Conservation (phyloP, 345 rosid species). For the Arabidopsis suecica region DNA sequence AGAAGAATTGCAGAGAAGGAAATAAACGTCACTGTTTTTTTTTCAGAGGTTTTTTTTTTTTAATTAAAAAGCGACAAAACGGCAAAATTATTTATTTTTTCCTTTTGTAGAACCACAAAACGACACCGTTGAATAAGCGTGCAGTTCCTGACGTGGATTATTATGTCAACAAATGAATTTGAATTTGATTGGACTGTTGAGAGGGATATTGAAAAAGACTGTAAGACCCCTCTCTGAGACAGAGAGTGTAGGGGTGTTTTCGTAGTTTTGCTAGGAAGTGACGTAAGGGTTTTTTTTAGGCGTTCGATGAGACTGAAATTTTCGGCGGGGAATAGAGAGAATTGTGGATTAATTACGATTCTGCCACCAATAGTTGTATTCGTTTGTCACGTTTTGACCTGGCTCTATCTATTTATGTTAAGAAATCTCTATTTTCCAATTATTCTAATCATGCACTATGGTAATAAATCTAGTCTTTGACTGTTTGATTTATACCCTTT, state of each 20-base stretch:
- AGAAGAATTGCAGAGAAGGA: conserved; percentile 45
- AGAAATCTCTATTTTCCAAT: background rate
- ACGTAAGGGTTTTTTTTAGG: background rate
- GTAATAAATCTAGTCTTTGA: background rate
- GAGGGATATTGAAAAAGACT: background rate
- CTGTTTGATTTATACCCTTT: background rate
- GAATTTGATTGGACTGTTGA: conserved; percentile 25
- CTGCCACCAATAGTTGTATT: conserved; percentile 54
- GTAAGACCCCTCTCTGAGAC: background rate
- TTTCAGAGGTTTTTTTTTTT: background rate
- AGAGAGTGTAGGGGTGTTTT: conserved; percentile 10
- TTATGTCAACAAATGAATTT: conserved; percentile 5
- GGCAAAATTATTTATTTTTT: conserved; percentile 4
- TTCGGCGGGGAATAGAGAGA: conserved; percentile 44
- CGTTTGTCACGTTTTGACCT: conserved; percentile 38
- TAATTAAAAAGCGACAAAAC: conserved; percentile 37
- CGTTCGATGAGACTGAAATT: conserved; percentile 45
- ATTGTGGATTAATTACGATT: conserved; percentile 37
- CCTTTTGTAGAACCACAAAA: conserved; percentile 19
- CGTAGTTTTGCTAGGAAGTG: background rate
- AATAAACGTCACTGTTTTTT: conserved; percentile 33
- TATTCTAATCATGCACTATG: background rate
- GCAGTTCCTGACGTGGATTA: conserved; percentile 43
- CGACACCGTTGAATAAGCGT: conserved; percentile 44
- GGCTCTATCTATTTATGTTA: background rate